A percentile compares a stretch with the other conserved stretches of the same genome.
These are phyloP conservation scores for Paraphoma chrysanthemicola DNA, from an alignment of 2,329 filamentous ascomycete genomes.

Conservation along the genomic window DNA sequence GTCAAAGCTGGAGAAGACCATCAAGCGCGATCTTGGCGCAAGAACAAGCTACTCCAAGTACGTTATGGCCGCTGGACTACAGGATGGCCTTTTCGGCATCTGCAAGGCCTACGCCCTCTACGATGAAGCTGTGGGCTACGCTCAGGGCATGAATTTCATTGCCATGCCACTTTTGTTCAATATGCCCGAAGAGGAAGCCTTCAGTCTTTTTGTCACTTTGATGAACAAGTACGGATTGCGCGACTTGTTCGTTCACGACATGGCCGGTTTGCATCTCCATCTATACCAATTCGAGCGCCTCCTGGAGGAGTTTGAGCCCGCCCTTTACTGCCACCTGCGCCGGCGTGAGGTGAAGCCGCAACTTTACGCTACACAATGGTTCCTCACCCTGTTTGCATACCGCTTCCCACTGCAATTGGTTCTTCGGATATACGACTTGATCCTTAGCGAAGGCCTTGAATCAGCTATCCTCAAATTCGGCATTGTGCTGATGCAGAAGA, in stretches of 20 bases:
- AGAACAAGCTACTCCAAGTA: slow-evolving; percentile 97
- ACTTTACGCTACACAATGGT: slow-evolving; percentile 98
- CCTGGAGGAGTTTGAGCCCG: slow-evolving; percentile 91
- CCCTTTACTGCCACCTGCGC: slow-evolving; percentile 91
- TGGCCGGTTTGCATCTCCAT: slow-evolving; percentile 92
- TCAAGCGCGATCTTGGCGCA: slow-evolving; percentile 87
- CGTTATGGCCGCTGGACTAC: slow-evolving; percentile 85
- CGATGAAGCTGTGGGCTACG: slow-evolving; percentile 93
- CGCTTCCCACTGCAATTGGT: slow-evolving; percentile 96
- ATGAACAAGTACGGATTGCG: slow-evolving; percentile 97
- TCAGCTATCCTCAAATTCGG: slow-evolving; percentile 91
- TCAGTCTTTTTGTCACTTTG: slow-evolving; percentile 86
- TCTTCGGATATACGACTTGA: slow-evolving; percentile 93
- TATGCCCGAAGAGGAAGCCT: slow-evolving; percentile 97
- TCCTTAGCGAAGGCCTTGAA: slow-evolving; percentile 89
- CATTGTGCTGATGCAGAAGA: slow-evolving; percentile 95
- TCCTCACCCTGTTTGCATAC: slow-evolving; percentile 97
- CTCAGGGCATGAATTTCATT: slow-evolving; percentile 98
- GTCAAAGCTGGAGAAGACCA: slow-evolving; percentile 86
- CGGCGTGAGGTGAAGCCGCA: slow-evolving; percentile 87
- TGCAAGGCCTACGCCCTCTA: slow-evolving; percentile 98
- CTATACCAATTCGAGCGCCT: slow-evolving; percentile 95
- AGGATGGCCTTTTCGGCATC: slow-evolving; percentile 91
- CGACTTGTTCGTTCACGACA: slow-evolving; percentile 92
- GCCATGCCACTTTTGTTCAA: slow-evolving; percentile 97